Base-by-base conservation (phyloP, 331 rosid species). In the Quercus tomentella region DNA sequence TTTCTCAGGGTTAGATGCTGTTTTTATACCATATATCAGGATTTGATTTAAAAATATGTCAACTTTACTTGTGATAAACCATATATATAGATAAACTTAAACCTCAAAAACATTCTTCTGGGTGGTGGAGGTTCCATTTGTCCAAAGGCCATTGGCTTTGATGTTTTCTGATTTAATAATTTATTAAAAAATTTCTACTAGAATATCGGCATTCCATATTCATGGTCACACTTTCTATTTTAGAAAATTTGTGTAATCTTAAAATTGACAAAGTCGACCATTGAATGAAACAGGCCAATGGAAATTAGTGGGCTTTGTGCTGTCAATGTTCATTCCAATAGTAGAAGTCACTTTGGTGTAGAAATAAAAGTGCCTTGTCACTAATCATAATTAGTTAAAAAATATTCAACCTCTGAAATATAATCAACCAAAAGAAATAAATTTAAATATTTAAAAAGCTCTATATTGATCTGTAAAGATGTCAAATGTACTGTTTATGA, bases 1-100 rank as follows among this genome's bases (percentile, higher is more conserved):
- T 77, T 91, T 61, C 26, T 31, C 68, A 65, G 84, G 87, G 80
- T 80, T 85, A 83, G 78, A 63, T 80, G 78, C 69, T 83, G 88
- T 84, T 80, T 84, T 15, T 78, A 77, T 78, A 79, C 33, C 25
- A 63, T 77, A 66, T 81, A 76, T 83, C 33, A 35, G 87, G 72
- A 57, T 76, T 74, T 26, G 35, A 25, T 81, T 77, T 66, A 30
- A 68, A 23, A 60, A 28, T 49, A 74, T 56, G 28, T 18, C 65
- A 66, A 74, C 49, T 68, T 60, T 56, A 51, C 43, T 68, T 22
- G 56, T 9, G 6, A 28, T 28, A 18, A 30, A 63, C 30, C 45
- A 41, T 41, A 41, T 41, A 41, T 41, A 9, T 41, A 41, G 45
- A 41, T 41, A 41, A 9, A 8, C 12, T 0, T 41, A 41, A 41